These are phyloP conservation scores for Thelephora ganbajun DNA, from an alignment of 768 basidiomycete genomes.

Conservation along the genomic window DNA sequence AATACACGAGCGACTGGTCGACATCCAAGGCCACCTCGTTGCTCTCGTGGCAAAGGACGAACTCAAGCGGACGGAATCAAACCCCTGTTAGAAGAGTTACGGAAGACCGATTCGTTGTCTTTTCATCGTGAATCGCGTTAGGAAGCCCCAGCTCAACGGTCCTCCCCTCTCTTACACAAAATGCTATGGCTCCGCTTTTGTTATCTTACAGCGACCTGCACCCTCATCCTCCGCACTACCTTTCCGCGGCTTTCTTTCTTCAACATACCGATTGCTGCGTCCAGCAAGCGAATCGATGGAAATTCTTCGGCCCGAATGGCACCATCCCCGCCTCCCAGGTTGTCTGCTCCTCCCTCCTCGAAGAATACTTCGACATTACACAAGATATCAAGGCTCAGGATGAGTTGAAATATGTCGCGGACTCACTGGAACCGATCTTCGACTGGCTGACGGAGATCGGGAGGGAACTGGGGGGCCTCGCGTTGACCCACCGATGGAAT, in stretches of 20 bases:
- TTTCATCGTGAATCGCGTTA: slow-evolving; percentile 8
- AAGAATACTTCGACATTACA: slow-evolving; percentile 91
- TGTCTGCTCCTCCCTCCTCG: slow-evolving; percentile 79
- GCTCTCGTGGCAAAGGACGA: too few species aligned
- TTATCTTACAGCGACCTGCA: too few species aligned
- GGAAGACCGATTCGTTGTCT: slow-evolving; percentile 90
- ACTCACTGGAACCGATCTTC: slow-evolving; percentile 81
- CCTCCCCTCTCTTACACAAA: too few species aligned
- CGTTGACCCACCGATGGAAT: slow-evolving; percentile 94
- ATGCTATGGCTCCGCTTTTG: too few species aligned
- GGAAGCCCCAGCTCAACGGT: neutral
- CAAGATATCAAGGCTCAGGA: slow-evolving; percentile 94
- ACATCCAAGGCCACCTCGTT: slow-evolving; percentile 75
- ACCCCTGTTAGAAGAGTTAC: slow-evolving; percentile 80
- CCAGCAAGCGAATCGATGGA: slow-evolving; percentile 84
- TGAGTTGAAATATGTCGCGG: slow-evolving; percentile 76
- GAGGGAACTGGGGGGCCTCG: slow-evolving; percentile 78
- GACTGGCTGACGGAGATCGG: slow-evolving; percentile 83
- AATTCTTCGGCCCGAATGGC: slow-evolving; percentile 86
- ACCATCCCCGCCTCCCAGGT: slow-evolving; percentile 87
- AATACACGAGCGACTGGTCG: slow-evolving; percentile 79
- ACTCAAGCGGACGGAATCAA: slow-evolving; percentile 41
- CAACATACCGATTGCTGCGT: slow-evolving; percentile 6
- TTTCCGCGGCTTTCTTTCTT: slow-evolving; percentile 3
- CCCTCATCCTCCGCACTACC: too few species aligned